Conservation (phyloP, 2,329 filamentous ascomycete genomes). For the Cladobotryum protrusum region DNA sequence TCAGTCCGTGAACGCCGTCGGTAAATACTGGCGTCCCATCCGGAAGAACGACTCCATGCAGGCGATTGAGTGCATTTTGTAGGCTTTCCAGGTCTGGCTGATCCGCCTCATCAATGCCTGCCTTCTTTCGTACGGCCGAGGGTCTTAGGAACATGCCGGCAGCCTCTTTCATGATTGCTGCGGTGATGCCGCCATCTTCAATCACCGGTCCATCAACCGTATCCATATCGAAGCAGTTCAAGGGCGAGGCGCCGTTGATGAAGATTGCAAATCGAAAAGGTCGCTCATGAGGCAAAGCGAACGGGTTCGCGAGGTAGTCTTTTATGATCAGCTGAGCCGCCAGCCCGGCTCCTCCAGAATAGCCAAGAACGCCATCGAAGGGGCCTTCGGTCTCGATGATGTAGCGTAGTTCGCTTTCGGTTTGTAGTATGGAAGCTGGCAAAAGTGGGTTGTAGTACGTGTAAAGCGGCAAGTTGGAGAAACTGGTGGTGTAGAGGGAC, state of each 20-base stretch:
- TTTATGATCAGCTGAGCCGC: conserved; percentile 5
- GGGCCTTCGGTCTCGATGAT: conserved; percentile 5
- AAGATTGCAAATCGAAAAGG: conserved; percentile 7
- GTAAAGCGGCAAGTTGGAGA: conserved; percentile 5
- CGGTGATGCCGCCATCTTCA: conserved; percentile 1
- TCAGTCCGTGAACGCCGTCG: background rate
- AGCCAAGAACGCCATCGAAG: conserved; percentile 8
- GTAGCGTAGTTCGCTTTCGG: background rate
- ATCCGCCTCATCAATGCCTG: conserved; percentile 1
- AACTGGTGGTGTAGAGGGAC: conserved; percentile 5
- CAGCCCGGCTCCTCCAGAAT: conserved; percentile 7
- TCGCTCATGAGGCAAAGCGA: conserved; percentile 1
- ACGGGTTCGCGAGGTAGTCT: background rate
- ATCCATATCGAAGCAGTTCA: background rate
- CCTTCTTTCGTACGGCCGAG: conserved; percentile 2
- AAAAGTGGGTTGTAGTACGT: conserved; percentile 6
- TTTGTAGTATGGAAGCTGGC: conserved; percentile 5
- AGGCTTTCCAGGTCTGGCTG: background rate
- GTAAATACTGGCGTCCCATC: conserved; percentile 1
- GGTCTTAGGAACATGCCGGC: conserved; percentile 3
- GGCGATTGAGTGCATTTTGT: background rate
- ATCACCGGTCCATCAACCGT: background rate
- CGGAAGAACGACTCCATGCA: background rate
- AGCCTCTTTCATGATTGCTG: conserved; percentile 1
- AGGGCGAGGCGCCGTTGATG: background rate